These are phyloP conservation scores for Tylopilus intermedius DNA, from an alignment of 768 basidiomycete genomes.

Conservation along the genomic window DNA sequence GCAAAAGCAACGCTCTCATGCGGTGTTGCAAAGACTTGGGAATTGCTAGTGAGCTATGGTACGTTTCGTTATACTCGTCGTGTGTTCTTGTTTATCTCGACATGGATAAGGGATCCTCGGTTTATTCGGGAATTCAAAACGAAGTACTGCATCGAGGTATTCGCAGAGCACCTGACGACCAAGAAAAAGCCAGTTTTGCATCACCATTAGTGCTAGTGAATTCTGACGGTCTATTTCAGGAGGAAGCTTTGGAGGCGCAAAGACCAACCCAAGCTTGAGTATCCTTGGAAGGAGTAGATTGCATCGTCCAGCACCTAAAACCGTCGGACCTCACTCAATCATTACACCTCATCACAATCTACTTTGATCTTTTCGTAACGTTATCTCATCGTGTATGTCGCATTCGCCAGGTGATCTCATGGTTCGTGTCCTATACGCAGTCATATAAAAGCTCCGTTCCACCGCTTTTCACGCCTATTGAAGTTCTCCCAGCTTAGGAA, in stretches of 20 bases:
- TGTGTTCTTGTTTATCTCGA: background rate
- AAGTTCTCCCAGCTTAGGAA: background rate
- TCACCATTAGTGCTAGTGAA: background rate
- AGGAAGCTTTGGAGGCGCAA: slow-evolving; percentile 89
- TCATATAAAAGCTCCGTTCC: background rate
- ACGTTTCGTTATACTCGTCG: slow-evolving; percentile 15
- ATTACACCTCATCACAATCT: background rate
- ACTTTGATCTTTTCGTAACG: background rate
- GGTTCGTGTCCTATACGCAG: background rate
- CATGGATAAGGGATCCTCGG: slow-evolving; percentile 73
- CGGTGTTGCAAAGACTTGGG: slow-evolving; percentile 96
- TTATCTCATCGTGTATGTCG: background rate
- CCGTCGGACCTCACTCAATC: background rate
- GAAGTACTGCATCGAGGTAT: slow-evolving; percentile 79
- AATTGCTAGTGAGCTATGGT: slow-evolving; percentile 95
- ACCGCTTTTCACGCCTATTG: background rate
- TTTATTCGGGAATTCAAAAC: slow-evolving; percentile 93
- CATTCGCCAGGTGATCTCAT: background rate
- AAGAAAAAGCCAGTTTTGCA: slow-evolving; percentile 78
- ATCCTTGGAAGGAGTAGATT: slow-evolving; percentile 75
- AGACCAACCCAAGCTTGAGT: slow-evolving; percentile 79
- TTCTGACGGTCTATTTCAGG: slow-evolving; percentile 39
- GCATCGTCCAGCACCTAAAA: background rate
- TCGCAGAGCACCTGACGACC: slow-evolving; percentile 73
- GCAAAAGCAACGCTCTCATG: slow-evolving; percentile 97